Percentiles rank a stretch among this genome's conserved stretches.
phyloP scores from a whole-genome alignment of 306 rosid species.

The Cucurbita pepo region DNA sequence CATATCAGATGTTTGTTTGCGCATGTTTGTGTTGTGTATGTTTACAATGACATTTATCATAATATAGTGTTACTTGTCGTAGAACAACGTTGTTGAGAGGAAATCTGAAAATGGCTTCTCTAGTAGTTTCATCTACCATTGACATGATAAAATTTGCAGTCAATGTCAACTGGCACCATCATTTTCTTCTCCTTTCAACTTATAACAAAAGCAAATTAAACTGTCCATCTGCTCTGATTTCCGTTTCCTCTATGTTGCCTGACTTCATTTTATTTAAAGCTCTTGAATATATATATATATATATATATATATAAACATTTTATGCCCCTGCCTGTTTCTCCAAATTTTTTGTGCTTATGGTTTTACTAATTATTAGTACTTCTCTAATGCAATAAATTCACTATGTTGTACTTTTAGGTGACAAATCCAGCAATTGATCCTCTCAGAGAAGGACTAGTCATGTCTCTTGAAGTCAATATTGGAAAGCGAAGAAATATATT shows the following conservation, averaged over 20 bases:
- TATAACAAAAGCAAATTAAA: background rate
- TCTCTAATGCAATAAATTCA: background rate
- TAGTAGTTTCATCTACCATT: background rate
- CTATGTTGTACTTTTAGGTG: conserved; percentile 34
- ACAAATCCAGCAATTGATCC: conserved; percentile 99
- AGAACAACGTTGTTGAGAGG: background rate
- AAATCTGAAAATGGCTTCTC: background rate
- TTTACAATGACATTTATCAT: background rate
- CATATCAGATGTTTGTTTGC: background rate
- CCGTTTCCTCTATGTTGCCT: background rate
- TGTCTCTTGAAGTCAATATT: conserved; percentile 96
- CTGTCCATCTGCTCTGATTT: background rate
- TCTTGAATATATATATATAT: no score
- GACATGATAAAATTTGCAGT: background rate
- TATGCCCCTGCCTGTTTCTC: background rate
- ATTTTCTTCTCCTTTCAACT: background rate
- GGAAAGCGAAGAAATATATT: conserved; percentile 80
- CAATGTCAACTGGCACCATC: background rate
- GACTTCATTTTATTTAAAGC: background rate
- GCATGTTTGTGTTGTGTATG: background rate
- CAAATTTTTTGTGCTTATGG: background rate
- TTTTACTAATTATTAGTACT: background rate
- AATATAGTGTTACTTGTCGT: background rate
- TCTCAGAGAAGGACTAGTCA: conserved; percentile 94
- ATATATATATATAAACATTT: background rate